Evolutionary conservation across 495 filamentous ascomycete species (phyloP), one percentile per base, ranked within the genome.

Genomic region (Polyplosphaeria fusca): DNA sequence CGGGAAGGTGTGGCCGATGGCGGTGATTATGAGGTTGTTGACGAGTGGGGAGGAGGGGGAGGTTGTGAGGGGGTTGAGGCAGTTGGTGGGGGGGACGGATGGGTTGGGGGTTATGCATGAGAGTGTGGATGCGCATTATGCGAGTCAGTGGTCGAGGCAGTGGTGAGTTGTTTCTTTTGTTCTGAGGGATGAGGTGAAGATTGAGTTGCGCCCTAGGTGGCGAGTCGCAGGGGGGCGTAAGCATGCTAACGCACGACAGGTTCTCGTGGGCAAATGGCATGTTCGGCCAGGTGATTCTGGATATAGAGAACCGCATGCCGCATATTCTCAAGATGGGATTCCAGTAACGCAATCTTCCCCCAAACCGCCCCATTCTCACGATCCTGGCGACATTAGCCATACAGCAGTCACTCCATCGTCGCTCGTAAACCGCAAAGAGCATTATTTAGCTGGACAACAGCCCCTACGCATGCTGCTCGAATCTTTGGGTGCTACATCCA

Each of bases 231-330:
- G 19, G 5, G 23, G 12, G 44, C 18, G 44, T 25, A 19, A 32
- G 28, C 11, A 19, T 24, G 52, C 46, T 46, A n/a, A 45, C 24
- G 26, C 13, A 51, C 20, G 16, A 20, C n/a, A 81, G 80, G 79
- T 86, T 86, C 56, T 82, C 81, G 0, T 86, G 83, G 84, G 82
- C 81, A 7, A 86, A 87, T 63, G 83, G 83, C 14, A 70, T 87
- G 47, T 86, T 86, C 67, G 84, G 83, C 13, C 78, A 85, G 66
- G 78, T 81, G 74, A 77, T 87, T 32, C 65, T 86, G 47, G 79
- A 85, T 62, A 60, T 87, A 40, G 63, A 73, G 25, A 47, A 61
- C 9, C 73, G 76, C 45, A 80, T 76, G 66, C 79, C 77, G 40
- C 52, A 73, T 49, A 37, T 82, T 30, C 55, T 75, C 58, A 59